Base-by-base conservation (phyloP, 495 filamentous ascomycete species). In the Xylaria sp. region DNA sequence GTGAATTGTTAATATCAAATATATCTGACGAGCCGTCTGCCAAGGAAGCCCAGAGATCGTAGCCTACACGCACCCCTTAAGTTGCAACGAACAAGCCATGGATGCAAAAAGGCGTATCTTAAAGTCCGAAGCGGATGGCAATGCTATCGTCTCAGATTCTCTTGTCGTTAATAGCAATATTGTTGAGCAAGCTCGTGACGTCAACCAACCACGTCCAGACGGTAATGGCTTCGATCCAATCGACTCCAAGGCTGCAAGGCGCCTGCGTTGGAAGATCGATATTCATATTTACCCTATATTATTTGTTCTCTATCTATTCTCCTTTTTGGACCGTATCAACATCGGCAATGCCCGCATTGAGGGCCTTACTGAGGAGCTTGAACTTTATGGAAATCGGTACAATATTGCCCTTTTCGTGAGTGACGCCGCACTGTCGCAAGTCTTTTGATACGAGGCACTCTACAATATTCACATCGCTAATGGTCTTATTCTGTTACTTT, bases 301-400 rank as follows among this genome's bases (percentile, higher is more conserved):
- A 11, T 84, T 82, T 58, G 57, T 84, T 58, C 70, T 85, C 43
- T 85, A 80, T 72, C 57, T 82, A 53, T 73, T 86, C 64, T 80
- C 83, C 15, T 86, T 85, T 68, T 71, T 86, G 33, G 85, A 86
- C 57, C 80, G 88, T 19, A 86, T 86, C 76, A 91, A 90, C 71
- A 89, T 90, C 61, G 87, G 88, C 67, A 90, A 92, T 78, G 89
- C 89, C 8, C 78, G 82, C 41, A 85, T 92, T 61, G 85, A 89
- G 72, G 89, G 89, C 11, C 80, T 92, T 33, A 83, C 86, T 19
- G 77, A 81, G 17, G 90, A 91, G 52, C 82, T 91, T n/a, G 71
- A 84, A 24, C 85, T 92, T 77, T 71, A 80, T 19, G 86, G 85
- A 12, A 82, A 86, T 68, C 80, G 87, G 19, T 77, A 90, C 85